Percentiles rank a stretch among this genome's conserved stretches.
Evolutionary conservation across 2,329 filamentous ascomycete species (phyloP).

Genomic region (Graphilbum ipis-grandicollis): DNA sequence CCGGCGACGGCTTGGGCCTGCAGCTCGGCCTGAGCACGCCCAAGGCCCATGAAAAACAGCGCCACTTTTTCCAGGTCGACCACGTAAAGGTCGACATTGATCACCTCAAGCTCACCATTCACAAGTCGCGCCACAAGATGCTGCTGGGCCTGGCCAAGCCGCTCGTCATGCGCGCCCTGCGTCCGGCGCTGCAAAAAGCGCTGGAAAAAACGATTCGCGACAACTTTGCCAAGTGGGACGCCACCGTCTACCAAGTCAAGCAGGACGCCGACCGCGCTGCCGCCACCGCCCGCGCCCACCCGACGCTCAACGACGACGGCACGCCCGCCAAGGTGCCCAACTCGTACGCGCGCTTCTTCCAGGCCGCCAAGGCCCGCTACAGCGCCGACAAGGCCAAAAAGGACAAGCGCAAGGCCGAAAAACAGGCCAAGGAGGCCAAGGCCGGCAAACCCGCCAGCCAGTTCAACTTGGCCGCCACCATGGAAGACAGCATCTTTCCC

Average conservation of each 20-base stretch:
- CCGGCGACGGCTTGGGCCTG: slow-evolving; percentile 78
- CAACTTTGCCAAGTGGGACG: slow-evolving; percentile 59
- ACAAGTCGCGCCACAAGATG: slow-evolving; percentile 89
- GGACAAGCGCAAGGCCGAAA: slow-evolving; percentile 23
- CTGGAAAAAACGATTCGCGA: slow-evolving; percentile 82
- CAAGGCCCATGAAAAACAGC: slow-evolving; percentile 53
- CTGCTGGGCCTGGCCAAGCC: slow-evolving; percentile 80
- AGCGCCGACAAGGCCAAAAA: slow-evolving; percentile 66
- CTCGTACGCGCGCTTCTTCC: slow-evolving; percentile 73
- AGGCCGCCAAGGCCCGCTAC: slow-evolving; percentile 55
- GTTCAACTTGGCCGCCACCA: slow-evolving; percentile 69
- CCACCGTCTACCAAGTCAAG: slow-evolving; percentile 59
- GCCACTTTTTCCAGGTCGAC: slow-evolving; percentile 93
- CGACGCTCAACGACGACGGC: slow-evolving; percentile 41
- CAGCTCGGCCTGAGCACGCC: slow-evolving; percentile 76
- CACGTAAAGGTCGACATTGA: slow-evolving; percentile 72
- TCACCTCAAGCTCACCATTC: slow-evolving; percentile 72
- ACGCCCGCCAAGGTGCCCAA: slow-evolving; percentile 31
- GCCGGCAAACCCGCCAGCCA: slow-evolving; percentile 24
- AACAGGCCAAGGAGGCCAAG: slow-evolving; percentile 18
- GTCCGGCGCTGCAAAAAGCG: slow-evolving; percentile 70
- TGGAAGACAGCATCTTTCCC: slow-evolving; percentile 80
- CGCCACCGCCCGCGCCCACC: slow-evolving; percentile 47
- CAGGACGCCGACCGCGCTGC: slow-evolving; percentile 61
- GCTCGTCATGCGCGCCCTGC: slow-evolving; percentile 65